phyloP scores from a whole-genome alignment of 2,329 filamentous ascomycete genomes.

The Colletotrichum horii region DNA sequence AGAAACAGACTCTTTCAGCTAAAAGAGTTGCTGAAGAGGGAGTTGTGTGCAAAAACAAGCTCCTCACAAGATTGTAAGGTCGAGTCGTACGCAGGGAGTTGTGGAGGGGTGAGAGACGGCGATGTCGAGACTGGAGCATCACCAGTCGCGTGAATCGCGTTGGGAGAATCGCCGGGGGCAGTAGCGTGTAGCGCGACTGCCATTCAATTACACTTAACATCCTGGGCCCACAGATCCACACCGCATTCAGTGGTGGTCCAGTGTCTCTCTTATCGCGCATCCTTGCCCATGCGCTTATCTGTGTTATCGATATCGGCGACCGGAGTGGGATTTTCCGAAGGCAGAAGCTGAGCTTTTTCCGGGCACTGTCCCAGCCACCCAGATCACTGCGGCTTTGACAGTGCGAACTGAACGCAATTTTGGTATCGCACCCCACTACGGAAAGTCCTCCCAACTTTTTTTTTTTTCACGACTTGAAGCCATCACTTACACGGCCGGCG shows the following conservation, averaged over 20 bases:
- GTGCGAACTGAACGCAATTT: background rate
- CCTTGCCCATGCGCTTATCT: background rate
- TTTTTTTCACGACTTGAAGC: conserved; percentile 14
- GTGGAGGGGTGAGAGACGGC: conserved; percentile 1
- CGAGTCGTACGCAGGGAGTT: background rate
- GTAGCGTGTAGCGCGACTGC: conserved; percentile 21
- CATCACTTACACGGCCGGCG: conserved; percentile 14
- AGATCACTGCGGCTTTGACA: background rate
- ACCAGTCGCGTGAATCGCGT: conserved; percentile 16
- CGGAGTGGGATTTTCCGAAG: background rate
- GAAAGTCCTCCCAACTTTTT: conserved; percentile 19
- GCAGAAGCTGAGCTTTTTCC: background rate
- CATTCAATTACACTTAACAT: conserved; percentile 5
- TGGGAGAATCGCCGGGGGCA: background rate
- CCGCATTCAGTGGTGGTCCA: too few relatives aligned
- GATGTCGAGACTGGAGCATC: background rate
- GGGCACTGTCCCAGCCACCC: background rate
- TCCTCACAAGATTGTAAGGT: background rate
- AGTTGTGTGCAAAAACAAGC: background rate
- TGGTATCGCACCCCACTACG: conserved; percentile 8
- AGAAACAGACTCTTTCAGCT: background rate
- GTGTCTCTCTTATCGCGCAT: background rate
- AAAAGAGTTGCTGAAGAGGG: background rate
- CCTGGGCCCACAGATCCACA: background rate
- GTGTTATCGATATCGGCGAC: background rate